phyloP scores from a whole-genome alignment of 371 early-diverging fungal genomes.

The Fennellomyces sp. region DNA sequence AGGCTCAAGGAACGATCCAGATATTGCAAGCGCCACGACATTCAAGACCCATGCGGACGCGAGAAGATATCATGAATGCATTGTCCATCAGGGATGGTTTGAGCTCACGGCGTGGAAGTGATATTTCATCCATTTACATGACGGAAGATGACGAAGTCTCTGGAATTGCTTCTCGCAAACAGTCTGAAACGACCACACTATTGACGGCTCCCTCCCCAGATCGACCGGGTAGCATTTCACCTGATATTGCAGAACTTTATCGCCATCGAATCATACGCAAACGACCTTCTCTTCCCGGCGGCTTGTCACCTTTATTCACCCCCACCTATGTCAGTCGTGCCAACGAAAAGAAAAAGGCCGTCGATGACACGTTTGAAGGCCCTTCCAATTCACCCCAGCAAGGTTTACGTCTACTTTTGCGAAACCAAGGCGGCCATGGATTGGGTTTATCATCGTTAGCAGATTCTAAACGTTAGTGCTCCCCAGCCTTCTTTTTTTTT shows the following conservation, averaged over 20 bases:
- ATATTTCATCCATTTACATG: slow-evolving; percentile 15
- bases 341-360: neutral
- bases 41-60: slow-evolving; percentile 1
- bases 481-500: neutral
- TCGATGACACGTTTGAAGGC: neutral
- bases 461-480: neutral
- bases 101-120: slow-evolving; percentile 22
- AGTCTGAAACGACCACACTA: slow-evolving; percentile 3
- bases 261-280: slow-evolving; percentile 45
- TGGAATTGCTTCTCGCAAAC: neutral
- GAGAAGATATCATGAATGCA: slow-evolving; percentile 10
- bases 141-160: slow-evolving; percentile 20
- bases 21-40: slow-evolving; percentile 16
- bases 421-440: slow-evolving; percentile 24
- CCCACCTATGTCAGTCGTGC: slow-evolving; percentile 2
- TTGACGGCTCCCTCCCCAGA: neutral
- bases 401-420: slow-evolving; percentile 32
- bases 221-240: slow-evolving; percentile 10
- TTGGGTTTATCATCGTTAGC: slow-evolving; percentile 9
- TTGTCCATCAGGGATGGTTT: slow-evolving; percentile 7
- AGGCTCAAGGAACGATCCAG: slow-evolving; percentile 43
- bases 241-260: slow-evolving; percentile 32
- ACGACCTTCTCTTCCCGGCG: slow-evolving; percentile 34
- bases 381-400: slow-evolving; percentile 31
- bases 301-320: slow-evolving; percentile 2